Base-by-base conservation (phyloP, 1,284 basidiomycete species). In the Fomitopsis schrenkii region DNA sequence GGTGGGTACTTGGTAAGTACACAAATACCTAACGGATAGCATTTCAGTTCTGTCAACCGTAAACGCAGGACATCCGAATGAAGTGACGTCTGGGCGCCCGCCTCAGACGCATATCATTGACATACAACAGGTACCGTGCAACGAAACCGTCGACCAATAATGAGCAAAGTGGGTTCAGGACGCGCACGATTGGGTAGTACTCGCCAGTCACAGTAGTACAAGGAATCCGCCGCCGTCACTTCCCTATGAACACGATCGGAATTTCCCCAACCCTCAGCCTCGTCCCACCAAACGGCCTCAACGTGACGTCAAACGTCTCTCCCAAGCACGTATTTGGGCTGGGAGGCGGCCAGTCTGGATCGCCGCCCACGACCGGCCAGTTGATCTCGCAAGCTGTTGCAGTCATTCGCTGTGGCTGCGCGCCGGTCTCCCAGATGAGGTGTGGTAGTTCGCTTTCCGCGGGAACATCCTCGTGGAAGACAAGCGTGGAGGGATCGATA, bases 401-500 rank as follows among this genome's bases (percentile, higher is more conserved):
- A 5, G 74, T 80, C 56, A 86, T 82, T 35, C 77, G 79, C 59
- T 83, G 70, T 22, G 83, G 82, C 30, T 82, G 80, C 53, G 78
- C 72, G 9, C 81, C 82, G 26, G 79, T 75, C 70, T 85, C 83
- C 68, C 82, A 85, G n/a, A 85, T 72, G 0, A 82, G 82, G 22
- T 80, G 81, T 15, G 83, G 83, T 26, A 84, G 75, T 22, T 65
- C 70, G 17, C 76, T 76, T 8, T 73, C 71, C 30, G 55, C 38
- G 1, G 55, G 38, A 22, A 15, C 41, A 8, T 67, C 71, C 42
- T 75, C 75, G 63, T 73, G 68, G 73, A 85, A 85, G 48, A 71
- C 72, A 50, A 85, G 70, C 22, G 82, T 82, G 5, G 76, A 66
- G 5, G 83, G 80, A 67, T 85, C 83, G 64, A 85, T 83, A 30